Base-by-base conservation (phyloP, 345 rosid genomes). In the Turnera subulata region DNA sequence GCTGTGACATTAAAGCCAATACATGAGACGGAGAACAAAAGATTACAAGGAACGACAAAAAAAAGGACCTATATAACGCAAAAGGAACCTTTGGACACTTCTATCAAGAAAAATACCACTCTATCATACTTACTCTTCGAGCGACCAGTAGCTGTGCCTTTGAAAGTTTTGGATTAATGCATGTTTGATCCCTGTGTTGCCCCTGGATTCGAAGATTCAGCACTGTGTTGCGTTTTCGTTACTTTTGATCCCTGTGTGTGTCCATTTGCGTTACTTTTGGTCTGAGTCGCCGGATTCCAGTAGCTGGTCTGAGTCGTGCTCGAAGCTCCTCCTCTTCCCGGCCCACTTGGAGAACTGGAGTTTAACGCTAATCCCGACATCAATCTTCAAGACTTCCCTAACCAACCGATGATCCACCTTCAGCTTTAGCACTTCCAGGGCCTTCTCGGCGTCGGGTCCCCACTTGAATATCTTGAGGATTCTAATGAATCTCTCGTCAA, bases 121-220 rank as follows among this genome's bases (percentile, higher is more conserved):
- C 8, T 29, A 8, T 58, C 50, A 54, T 46, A 78, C 94, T 79
- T 71, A 91, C 96, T 68, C 76, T 61, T 91, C 88, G 72, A 91
- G 98, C 96, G 86, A 81, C 98, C 96, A 91, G 59, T 91, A 91
- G 75, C 96, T 79, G 63, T 96, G 98, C 60, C 98, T 84, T 76
- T 91, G 98, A 65, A 91, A 91, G 61, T 71, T 81, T 67, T 84
- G n/a, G n/a, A n/a, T n/a, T n/a, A n/a, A n/a, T n/a, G n/a, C n/a
- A n/a, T n/a, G n/a, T n/a, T n/a, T n/a, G n/a, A n/a, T n/a, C n/a
- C n/a, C n/a, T n/a, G n/a, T n/a, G n/a, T n/a, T n/a, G n/a, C n/a
- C n/a, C n/a, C n/a, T n/a, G n/a, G n/a, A n/a, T n/a, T n/a, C n/a
- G n/a, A n/a, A n/a, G n/a, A n/a, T n/a, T n/a, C n/a, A n/a, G n/a